A percentile compares a stretch with the other conserved stretches of the same genome.
Evolutionary conservation across 306 rosid species (phyloP).

Genomic region (Begonia fuchsioides): DNA sequence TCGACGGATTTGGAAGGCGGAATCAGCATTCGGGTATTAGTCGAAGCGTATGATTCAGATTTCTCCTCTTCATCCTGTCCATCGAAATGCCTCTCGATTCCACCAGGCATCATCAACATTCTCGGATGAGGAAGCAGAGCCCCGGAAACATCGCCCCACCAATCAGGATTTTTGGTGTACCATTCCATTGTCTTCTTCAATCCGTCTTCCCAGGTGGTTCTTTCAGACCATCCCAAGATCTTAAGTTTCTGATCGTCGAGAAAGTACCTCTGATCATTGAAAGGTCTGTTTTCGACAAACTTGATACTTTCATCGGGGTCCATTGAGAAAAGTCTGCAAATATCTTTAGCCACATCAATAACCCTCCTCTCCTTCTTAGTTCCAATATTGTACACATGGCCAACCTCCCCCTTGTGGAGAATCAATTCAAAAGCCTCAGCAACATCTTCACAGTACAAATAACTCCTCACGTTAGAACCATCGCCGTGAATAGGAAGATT

Average conservation of each 20-base stretch:
- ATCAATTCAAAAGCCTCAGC: slow-evolving; percentile 89
- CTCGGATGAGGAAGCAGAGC: slow-evolving; percentile 89
- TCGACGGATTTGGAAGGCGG: slow-evolving; percentile 37
- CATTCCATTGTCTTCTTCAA: slow-evolving; percentile 80
- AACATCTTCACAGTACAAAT: slow-evolving; percentile 80
- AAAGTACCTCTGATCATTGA: slow-evolving; percentile 81
- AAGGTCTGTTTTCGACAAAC: slow-evolving; percentile 86
- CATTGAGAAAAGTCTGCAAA: slow-evolving; percentile 52
- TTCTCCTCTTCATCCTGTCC: slow-evolving; percentile 53
- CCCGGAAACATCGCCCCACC: slow-evolving; percentile 98
- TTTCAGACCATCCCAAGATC: slow-evolving; percentile 73
- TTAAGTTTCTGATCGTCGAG: slow-evolving; percentile 75
- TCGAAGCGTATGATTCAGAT: slow-evolving; percentile 27
- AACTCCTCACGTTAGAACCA: slow-evolving; percentile 87
- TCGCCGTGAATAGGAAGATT: slow-evolving; percentile 89
- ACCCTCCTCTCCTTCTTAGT: slow-evolving; percentile 82
- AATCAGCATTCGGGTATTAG: slow-evolving; percentile 60
- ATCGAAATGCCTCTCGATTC: slow-evolving; percentile 51
- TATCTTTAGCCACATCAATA: slow-evolving; percentile 72
- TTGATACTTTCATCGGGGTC: slow-evolving; percentile 53
- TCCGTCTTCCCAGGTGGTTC: slow-evolving; percentile 79
- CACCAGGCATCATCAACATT: slow-evolving; percentile 94
- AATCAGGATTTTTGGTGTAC: slow-evolving; percentile 63
- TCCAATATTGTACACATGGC: slow-evolving; percentile 85
- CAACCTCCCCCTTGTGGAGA: slow-evolving; percentile 92